Evolutionary conservation across 1,284 basidiomycete species (phyloP), one percentile per base, ranked within the genome.

Genomic region (Spongiforma sp.): DNA sequence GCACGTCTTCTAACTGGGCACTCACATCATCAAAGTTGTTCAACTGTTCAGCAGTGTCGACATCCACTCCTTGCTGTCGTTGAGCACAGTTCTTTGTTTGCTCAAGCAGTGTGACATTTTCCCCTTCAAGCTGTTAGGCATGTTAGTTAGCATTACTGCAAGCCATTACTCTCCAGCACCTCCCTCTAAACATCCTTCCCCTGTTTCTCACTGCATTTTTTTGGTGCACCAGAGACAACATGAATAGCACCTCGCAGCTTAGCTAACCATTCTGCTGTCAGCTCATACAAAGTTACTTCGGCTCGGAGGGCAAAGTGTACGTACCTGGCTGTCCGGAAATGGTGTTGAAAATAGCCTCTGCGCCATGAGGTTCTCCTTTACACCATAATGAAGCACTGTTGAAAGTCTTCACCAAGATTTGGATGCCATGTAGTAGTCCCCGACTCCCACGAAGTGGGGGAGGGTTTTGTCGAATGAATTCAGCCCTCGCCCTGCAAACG

Each of bases 321-420:
- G 65, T 69, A 91, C 90, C 89, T 70, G 91, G 89, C 62, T 90
- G 89, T 65, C 85, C 80, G 4, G 89, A 86, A 26, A 93, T 85
- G 15, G 85, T 86, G 60, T 87, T 87, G 72, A 86, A 91, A 8
- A 89, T 86, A 4, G 84, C 84, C 34, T n/a, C n/a, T n/a, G n/a
- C n/a, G n/a, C n/a, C n/a, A n/a, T n/a, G n/a, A n/a, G n/a, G n/a
- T n/a, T n/a, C n/a, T n/a, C n/a, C n/a, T n/a, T n/a, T n/a, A n/a
- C n/a, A n/a, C n/a, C n/a, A n/a, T n/a, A n/a, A n/a, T n/a, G n/a
- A n/a, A n/a, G n/a, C n/a, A n/a, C n/a, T n/a, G n/a, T n/a, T n/a
- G n/a, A n/a, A n/a, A n/a, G n/a, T n/a, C n/a, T n/a, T n/a, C n/a
- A n/a, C n/a, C n/a, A n/a, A n/a, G n/a, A n/a, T n/a, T n/a, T n/a